Percentiles rank a stretch among this genome's conserved stretches.
Evolutionary conservation across 2,329 filamentous ascomycete genomes (phyloP).

Genomic region (Pseudophaeomoniella oleicola): DNA sequence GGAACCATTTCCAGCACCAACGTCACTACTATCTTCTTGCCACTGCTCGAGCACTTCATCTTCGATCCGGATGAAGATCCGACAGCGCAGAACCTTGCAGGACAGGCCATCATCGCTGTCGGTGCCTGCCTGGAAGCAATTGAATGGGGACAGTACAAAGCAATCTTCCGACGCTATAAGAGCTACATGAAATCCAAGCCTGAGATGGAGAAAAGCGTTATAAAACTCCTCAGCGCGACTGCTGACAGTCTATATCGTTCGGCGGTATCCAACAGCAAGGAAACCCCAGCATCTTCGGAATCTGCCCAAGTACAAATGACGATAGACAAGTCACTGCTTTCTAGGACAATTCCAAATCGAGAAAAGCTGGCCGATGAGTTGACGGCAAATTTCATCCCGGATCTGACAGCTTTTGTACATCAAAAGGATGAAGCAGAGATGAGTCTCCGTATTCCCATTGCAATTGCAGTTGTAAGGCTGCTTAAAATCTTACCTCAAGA

Average conservation of each 20-base stretch:
- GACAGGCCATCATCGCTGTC: conserved; percentile 72
- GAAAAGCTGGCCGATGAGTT: conserved; percentile 60
- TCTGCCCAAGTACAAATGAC: not conserved
- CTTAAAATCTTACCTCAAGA: conserved; percentile 63
- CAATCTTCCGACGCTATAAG: conserved; percentile 70
- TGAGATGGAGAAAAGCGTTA: conserved; percentile 71
- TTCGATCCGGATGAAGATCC: conserved; percentile 72
- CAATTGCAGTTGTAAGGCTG: conserved; percentile 76
- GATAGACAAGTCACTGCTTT: conserved; percentile 8
- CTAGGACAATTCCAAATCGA: conserved; percentile 42
- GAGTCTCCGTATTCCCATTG: conserved; percentile 80
- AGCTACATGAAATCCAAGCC: conserved; percentile 67
- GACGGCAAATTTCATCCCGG: conserved; percentile 59
- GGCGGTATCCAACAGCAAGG: conserved; percentile 15
- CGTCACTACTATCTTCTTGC: conserved; percentile 74
- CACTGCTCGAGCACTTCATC: conserved; percentile 85
- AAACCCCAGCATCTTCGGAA: conserved; percentile 20
- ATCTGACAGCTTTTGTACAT: conserved; percentile 71
- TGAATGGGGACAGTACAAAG: conserved; percentile 83
- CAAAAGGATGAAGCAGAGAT: conserved; percentile 92
- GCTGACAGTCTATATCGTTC: conserved; percentile 59
- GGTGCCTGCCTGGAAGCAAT: conserved; percentile 59
- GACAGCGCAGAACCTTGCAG: conserved; percentile 63
- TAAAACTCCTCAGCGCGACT: conserved; percentile 66
- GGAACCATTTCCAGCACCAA: conserved; percentile 60